Conservation (phyloP, 75 land plant genomes). For the Chamaecyparis obtusa region DNA sequence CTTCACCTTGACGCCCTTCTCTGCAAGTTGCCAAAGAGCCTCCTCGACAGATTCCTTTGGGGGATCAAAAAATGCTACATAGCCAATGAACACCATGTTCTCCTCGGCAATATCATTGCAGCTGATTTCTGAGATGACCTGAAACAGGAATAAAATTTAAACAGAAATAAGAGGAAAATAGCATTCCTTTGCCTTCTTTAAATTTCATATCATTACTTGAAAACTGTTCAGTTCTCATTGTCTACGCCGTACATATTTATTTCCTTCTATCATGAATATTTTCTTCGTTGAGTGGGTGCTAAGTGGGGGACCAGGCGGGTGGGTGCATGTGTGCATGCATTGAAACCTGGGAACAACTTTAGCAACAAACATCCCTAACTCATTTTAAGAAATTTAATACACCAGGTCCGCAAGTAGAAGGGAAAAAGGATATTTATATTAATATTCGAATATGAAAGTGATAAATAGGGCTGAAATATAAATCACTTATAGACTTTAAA, state of each 20-base stretch:
- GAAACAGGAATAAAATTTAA: not conserved
- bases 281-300: not conserved
- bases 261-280: not conserved
- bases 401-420: not conserved
- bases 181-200: not conserved
- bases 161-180: not conserved
- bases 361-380: not conserved
- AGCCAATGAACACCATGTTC: constrained; percentile 48
- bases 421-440: not conserved
- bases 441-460: not conserved
- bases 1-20: constrained; percentile 31
- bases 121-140: not conserved
- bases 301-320: too few species aligned
- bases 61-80: constrained; percentile 48
- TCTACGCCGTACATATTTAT: not conserved
- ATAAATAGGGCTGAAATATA: not conserved
- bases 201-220: not conserved
- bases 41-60: constrained; percentile 59
- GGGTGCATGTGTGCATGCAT: not conserved
- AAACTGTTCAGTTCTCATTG: not conserved
- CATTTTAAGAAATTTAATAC: not conserved
- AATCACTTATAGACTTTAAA: not conserved
- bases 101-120: constrained; percentile 23
- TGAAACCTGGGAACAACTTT: not conserved
- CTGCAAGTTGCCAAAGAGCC: constrained; percentile 31